phyloP scores from a whole-genome alignment of 208 protist species.

The Acanthamoeba royreba region DNA sequence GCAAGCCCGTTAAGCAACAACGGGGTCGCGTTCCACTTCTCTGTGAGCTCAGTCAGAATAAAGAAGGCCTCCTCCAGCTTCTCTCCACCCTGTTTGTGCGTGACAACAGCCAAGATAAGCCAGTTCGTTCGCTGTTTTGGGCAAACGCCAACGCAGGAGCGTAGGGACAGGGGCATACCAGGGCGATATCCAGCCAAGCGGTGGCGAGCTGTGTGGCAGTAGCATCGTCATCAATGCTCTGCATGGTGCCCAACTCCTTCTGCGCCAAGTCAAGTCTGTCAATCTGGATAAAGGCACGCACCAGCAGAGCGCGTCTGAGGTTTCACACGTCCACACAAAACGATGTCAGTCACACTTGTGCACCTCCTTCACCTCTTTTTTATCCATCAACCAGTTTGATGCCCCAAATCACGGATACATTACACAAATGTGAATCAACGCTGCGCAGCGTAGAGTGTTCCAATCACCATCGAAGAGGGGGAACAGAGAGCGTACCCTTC shows the following conservation, averaged over 20 bases:
- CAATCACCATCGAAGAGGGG: not conserved
- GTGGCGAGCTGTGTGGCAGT: conserved; percentile 66
- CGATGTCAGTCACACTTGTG: not conserved
- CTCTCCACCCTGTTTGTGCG: conserved; percentile 55
- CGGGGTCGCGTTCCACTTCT: conserved; percentile 62
- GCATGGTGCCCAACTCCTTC: conserved; percentile 61
- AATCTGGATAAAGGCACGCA: conserved; percentile 59
- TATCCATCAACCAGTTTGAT: too few species aligned
- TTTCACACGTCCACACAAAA: not conserved
- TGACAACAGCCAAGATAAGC: too few species aligned
- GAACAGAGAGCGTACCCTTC: conserved; percentile 41
- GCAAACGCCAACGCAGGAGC: not conserved
- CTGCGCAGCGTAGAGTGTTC: not conserved
- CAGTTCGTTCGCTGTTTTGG: not conserved
- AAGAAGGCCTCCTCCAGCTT: conserved; percentile 66
- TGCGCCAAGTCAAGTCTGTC: conserved; percentile 53
- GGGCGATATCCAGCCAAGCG: conserved; percentile 41
- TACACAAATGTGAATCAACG: not conserved
- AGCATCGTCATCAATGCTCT: conserved; percentile 62
- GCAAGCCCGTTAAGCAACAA: conserved; percentile 67
- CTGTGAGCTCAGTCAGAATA: conserved; percentile 62
- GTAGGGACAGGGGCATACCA: not conserved
- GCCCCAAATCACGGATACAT: not conserved
- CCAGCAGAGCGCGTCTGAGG: not conserved
- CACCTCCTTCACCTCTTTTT: not conserved